phyloP scores from a whole-genome alignment of 352 stramenopile genomes.

The Aphanomyces euteiches region DNA sequence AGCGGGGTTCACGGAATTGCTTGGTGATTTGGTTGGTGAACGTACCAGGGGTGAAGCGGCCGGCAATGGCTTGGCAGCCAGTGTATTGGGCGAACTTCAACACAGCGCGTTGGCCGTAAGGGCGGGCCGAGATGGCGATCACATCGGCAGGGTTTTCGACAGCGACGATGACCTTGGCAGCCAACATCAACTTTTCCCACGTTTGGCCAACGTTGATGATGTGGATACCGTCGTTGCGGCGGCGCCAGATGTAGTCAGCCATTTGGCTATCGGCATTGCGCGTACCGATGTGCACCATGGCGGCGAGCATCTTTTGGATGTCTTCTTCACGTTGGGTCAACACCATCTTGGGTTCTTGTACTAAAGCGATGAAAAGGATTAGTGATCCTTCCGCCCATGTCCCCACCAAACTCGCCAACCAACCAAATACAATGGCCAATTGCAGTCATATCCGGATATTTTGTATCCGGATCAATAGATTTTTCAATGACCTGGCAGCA shows the following conservation, averaged over 20 bases:
- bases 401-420: constrained; percentile 15
- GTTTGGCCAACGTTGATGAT: constrained; percentile 99
- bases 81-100: constrained; percentile 99
- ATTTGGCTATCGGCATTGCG: constrained; percentile 99
- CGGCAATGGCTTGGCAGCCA: constrained; percentile 95
- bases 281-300: constrained; percentile 99
- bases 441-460: background rate
- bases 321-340: constrained; percentile 95
- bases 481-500: too few species aligned
- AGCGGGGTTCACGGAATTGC: constrained; percentile 99
- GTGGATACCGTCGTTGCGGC: constrained; percentile 98
- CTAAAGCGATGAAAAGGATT: constrained; percentile 33
- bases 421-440: constrained; percentile 28
- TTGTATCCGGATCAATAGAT: constrained; percentile 12
- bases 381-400: constrained; percentile 16
- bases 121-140: constrained; percentile 98
- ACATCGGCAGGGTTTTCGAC: constrained; percentile 99
- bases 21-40: constrained; percentile 99
- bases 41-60: constrained; percentile 99
- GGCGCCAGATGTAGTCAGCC: constrained; percentile 99
- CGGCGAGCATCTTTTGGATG: constrained; percentile 99
- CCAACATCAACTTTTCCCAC: constrained; percentile 99
- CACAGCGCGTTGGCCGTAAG: constrained; percentile 99
- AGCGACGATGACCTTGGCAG: constrained; percentile 98
- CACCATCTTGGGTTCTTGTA: constrained; percentile 43